Evolutionary conservation across 2,329 filamentous ascomycete genomes (phyloP).

Genomic region (Colletotrichum zoysiae): DNA sequence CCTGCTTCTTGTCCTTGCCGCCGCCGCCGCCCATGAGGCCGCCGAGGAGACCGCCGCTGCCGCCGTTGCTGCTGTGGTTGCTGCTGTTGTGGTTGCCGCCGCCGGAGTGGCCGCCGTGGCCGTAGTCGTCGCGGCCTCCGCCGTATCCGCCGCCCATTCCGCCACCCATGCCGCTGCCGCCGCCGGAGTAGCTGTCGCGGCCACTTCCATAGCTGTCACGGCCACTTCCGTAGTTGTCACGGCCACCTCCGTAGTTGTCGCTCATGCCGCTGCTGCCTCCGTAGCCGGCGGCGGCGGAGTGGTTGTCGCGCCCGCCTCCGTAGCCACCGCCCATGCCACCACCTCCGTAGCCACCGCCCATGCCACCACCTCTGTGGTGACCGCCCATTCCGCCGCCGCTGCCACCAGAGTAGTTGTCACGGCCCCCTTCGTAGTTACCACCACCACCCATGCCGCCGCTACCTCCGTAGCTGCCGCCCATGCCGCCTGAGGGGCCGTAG

Average conservation of each 20-base stretch:
- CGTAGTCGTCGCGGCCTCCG: slow-evolving; percentile 22
- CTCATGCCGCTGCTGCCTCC: too few species aligned
- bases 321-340: slow-evolving; percentile 3
- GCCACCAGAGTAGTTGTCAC: neutral
- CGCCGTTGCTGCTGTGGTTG: slow-evolving; percentile 3
- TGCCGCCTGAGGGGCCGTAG: slow-evolving; percentile 34
- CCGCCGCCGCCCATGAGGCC: slow-evolving; percentile 36
- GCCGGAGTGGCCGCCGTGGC: slow-evolving; percentile 11
- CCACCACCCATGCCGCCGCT: neutral
- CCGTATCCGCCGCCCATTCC: neutral
- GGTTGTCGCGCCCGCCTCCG: neutral
- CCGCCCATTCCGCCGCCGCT: neutral
- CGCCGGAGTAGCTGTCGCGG: too few species aligned
- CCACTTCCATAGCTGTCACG: neutral
- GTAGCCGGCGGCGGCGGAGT: neutral
- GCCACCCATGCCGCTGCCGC: neutral
- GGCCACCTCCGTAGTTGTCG: neutral
- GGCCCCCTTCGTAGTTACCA: neutral
- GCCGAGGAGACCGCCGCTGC: slow-evolving; percentile 29
- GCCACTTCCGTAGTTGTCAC: neutral
- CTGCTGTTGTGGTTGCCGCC: neutral
- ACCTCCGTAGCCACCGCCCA: neutral
- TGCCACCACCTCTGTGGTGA: slow-evolving; percentile 4
- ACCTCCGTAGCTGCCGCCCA: slow-evolving; percentile 18
- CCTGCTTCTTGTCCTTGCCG: slow-evolving; percentile 26